These are phyloP conservation scores for Urochloa ruziziensis DNA, from an alignment of 176 grass and related monocot species.

Conservation along the genomic window DNA sequence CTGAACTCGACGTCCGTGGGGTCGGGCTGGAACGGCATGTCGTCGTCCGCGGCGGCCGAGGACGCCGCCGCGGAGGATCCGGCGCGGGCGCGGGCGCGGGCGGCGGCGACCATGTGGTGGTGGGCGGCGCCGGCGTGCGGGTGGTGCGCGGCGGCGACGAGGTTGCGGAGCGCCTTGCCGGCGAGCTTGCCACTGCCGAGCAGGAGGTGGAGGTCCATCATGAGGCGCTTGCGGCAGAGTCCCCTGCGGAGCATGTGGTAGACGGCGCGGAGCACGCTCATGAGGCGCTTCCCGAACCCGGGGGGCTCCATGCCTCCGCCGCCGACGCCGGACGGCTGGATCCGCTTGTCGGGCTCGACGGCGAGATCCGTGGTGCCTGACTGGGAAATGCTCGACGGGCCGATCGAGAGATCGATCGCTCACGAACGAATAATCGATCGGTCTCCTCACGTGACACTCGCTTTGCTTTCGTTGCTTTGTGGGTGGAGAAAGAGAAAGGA, in stretches of 20 bases:
- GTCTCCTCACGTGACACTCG: not conserved
- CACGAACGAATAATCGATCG: not conserved
- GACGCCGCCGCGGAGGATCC: not conserved
- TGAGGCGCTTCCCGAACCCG: slow-evolving; percentile 55
- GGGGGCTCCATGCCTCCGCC: slow-evolving; percentile 41
- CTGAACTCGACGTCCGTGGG: slow-evolving; percentile 84
- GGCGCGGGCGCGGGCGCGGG: no score
- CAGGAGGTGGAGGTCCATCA: slow-evolving; percentile 74
- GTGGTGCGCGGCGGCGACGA: slow-evolving; percentile 40
- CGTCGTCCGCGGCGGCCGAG: not conserved
- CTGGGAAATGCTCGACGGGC: not conserved
- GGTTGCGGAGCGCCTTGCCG: slow-evolving; percentile 46
- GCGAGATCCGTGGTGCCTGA: not conserved
- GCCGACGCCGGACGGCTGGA: not conserved
- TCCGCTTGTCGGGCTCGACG: not conserved
- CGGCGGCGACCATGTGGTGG: not conserved
- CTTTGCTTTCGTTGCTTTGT: not conserved
- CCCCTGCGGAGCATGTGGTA: slow-evolving; percentile 84
- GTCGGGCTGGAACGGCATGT: slow-evolving; percentile 31
- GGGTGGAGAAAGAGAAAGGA: not conserved
- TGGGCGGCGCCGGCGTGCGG: not conserved
- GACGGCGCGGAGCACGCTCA: slow-evolving; percentile 52
- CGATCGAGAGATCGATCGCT: no score
- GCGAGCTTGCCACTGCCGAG: slow-evolving; percentile 76
- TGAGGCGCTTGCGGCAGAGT: slow-evolving; percentile 69